Evolutionary conservation across 2,329 filamentous ascomycete species (phyloP), one percentile per base, ranked within the genome.

Genomic region (Elsinoe australis): DNA sequence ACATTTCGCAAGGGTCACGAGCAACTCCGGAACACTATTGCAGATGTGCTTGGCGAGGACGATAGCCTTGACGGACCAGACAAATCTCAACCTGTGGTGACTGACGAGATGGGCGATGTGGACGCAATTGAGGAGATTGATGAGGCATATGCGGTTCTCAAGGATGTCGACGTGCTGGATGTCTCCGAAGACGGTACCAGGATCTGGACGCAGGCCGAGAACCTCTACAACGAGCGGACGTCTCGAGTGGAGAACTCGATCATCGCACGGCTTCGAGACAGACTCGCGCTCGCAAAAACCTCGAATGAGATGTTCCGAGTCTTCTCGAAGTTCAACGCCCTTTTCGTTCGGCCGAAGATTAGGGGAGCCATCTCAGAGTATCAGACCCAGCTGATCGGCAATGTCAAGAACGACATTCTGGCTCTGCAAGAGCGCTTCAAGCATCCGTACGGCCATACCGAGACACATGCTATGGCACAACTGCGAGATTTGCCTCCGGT

Each of bases 291-390:
- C 5, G 90, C 92, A 9, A 95, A 94, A 73, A 95, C 88, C 53
- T 92, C 92, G 32, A 96, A 94, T 62, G 94, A 98, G 68, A 99
- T 98, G 92, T 99, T 99, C 66, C 85, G 94, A 48, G 92, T 99
- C 53, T 98, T 98, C 65, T 96, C 92, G 47, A 96, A 96, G 64
- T 99, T 99, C 77, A 99, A 99, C 63, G 92, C 92, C 1, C 81
- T 99, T 22, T 94, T 99, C 58, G 90, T 99, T 49, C 82, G 92
- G 51, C 92, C 92, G n/a, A 98, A 98, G 74, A 96, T 99, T 68
- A 83, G 92, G 55, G 89, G 94, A 56, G 94, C 92, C 49, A 98
- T 98, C 60, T 86, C 88, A 34, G 90, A 98, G 68, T 98, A 98
- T 64, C 92, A 99, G 66, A 92, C 90, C 3, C 89, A 95, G 66